Percentiles rank a stretch among this genome's conserved stretches.
Conservation (phyloP, 257 asterid species). For the Solanum bulbocastanum region DNA sequence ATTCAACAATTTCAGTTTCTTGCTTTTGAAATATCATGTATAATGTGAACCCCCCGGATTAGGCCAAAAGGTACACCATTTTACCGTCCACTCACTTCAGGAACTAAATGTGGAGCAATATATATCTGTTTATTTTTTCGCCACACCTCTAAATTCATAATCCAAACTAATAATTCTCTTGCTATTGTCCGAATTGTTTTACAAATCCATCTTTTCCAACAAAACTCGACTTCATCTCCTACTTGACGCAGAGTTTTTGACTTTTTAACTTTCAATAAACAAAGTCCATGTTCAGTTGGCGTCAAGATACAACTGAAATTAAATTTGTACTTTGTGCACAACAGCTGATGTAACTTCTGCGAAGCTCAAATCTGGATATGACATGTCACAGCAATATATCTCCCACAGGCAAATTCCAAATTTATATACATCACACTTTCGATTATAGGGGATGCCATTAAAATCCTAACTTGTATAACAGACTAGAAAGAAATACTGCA, state of each 20-base stretch:
- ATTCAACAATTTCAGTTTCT: background rate
- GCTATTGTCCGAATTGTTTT: background rate
- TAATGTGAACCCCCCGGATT: background rate
- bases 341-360: conserved; percentile 78
- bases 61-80: background rate
- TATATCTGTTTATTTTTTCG: background rate
- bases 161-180: background rate
- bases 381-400: conserved; percentile 87
- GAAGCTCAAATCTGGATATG: conserved; percentile 77
- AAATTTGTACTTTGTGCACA: conserved; percentile 6
- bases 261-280: background rate
- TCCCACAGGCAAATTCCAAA: conserved; percentile 91
- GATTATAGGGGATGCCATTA: conserved; percentile 69
- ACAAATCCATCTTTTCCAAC: background rate
- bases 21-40: background rate
- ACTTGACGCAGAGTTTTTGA: background rate
- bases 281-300: background rate
- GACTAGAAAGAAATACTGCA: background rate
- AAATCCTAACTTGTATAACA: conserved; percentile 38
- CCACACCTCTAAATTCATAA: background rate
- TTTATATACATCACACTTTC: conserved; percentile 84
- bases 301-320: background rate
- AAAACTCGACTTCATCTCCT: background rate
- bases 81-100: too few species aligned
- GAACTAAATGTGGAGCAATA: background rate